These are phyloP conservation scores for Vachellia collinsii DNA, from an alignment of 306 rosid species.

Conservation along the genomic window DNA sequence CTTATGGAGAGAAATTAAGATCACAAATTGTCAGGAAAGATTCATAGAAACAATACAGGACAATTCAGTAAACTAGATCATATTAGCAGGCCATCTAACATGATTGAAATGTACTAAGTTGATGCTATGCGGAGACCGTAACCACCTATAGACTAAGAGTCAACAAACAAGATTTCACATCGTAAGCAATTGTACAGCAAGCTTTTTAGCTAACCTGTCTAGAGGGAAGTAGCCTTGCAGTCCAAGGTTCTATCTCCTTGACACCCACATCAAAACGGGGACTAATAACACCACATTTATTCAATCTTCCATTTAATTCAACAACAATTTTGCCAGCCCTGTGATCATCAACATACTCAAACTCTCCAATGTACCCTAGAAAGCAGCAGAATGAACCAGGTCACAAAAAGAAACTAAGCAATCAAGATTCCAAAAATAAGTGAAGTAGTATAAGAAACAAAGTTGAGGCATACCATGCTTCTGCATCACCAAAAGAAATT, in stretches of 20 bases:
- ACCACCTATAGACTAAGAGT: not conserved
- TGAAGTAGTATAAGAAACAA: not conserved
- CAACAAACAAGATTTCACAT: not conserved
- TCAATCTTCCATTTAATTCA: conserved; percentile 55
- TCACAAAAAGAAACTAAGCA: not conserved
- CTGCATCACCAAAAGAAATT: conserved; percentile 55
- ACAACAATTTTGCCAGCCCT: conserved; percentile 57
- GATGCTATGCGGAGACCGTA: not conserved
- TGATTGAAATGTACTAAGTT: not conserved
- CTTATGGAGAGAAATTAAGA: not conserved
- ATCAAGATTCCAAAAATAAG: not conserved
- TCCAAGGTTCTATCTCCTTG: conserved; percentile 54
- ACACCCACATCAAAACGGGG: conserved; percentile 60
- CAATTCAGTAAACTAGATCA: not conserved
- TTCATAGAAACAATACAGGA: not conserved
- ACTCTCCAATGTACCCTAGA: conserved; percentile 52
- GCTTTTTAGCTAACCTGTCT: conserved; percentile 40
- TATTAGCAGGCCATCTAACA: not conserved
- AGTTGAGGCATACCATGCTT: conserved; percentile 39
- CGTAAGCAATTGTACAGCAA: not conserved
- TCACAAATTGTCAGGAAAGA: not conserved
- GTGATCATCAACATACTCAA: conserved; percentile 58
- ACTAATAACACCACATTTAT: conserved; percentile 57
- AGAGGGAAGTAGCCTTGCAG: conserved; percentile 58
- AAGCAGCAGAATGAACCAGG: not conserved